These are phyloP conservation scores for Fusarium nanum DNA, from an alignment of 2,329 filamentous ascomycete species.

Conservation along the genomic window DNA sequence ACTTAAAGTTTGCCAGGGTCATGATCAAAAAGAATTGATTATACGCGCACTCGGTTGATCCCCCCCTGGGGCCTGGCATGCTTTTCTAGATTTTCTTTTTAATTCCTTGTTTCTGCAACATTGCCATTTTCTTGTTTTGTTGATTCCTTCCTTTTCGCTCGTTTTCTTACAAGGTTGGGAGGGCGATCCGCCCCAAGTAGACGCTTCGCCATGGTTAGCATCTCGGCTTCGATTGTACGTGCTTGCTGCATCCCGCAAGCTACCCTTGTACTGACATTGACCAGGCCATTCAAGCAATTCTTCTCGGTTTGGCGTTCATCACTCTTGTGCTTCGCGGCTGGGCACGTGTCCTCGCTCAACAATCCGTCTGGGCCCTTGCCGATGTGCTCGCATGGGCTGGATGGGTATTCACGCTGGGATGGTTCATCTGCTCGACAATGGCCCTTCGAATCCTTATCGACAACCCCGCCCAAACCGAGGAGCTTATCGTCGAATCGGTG, in stretches of 20 bases:
- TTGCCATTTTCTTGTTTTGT: not conserved
- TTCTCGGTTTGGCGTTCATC: conserved; percentile 5
- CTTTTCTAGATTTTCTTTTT: not conserved
- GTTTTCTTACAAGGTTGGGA: not conserved
- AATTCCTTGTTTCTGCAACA: not conserved
- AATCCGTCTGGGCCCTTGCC: not conserved
- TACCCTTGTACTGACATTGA: not conserved
- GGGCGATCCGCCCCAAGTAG: not conserved
- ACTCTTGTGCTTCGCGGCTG: not conserved
- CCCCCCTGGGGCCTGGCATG: not conserved
- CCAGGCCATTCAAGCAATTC: conserved; percentile 10
- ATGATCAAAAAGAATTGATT: not conserved
- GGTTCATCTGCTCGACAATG: conserved; percentile 26
- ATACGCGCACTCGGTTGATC: not conserved
- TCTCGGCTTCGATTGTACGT: not conserved
- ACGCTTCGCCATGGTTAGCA: not conserved
- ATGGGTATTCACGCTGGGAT: conserved; percentile 19
- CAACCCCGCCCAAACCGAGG: not conserved
- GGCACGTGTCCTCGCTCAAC: conserved; percentile 5
- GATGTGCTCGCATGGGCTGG: conserved; percentile 14
- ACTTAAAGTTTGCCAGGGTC: not conserved
- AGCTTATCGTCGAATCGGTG: conserved; percentile 4
- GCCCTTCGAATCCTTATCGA: conserved; percentile 14
- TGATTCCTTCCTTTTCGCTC: not conserved
- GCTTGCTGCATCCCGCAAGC: not conserved